Base-by-base conservation (phyloP, 495 filamentous ascomycete genomes). In the Tuber aestivum region DNA sequence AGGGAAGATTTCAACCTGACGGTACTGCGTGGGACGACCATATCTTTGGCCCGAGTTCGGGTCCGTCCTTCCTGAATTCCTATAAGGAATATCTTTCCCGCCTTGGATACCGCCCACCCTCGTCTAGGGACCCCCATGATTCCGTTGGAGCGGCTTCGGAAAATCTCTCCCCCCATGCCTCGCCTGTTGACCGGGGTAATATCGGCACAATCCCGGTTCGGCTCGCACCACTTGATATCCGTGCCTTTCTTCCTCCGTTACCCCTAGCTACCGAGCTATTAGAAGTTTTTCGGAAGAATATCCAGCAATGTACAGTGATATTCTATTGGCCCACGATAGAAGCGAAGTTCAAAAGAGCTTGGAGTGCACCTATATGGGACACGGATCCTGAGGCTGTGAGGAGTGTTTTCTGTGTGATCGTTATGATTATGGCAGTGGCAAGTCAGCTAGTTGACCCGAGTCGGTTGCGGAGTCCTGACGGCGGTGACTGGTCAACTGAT, bases 251-350 rank as follows among this genome's bases (percentile, higher is more conserved):
- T 45, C 82, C 82, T 21, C 76, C 81, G 16, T 75, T 79, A 70
- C 38, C 41, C 35, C 41, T 81, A 37, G 82, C 79, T 23, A 78
- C 75, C 2, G 72, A 77, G 48, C 48, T 83, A 45, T 74, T 79
- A 23, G 79, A 83, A 37, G 72, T 81, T 1, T 83, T 83, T 32
- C 70, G 70, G 41, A 82, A 69, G 41, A 81, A 73, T 0, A 61
- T 83, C 23, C 81, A 83, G 48, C 74, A 75, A 2, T 83, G 79
- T 48, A 76, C 74, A 12, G 79, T 82, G 7, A 78, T 82, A 23
- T 83, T 83, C 71, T 79, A 80, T 71, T 83, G 82, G 81, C 78
- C 81, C 42, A 50, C 69, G 14, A 48, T 83, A 37, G 76, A 83
- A 65, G 74, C 74, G 18, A 81, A 79, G 41, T 83, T 81, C 37